A percentile compares a stretch with the other conserved stretches of the same genome.
Evolutionary conservation across 2,329 filamentous ascomycete species (phyloP).

Genomic region (Cephalotrichum gorgonifer): DNA sequence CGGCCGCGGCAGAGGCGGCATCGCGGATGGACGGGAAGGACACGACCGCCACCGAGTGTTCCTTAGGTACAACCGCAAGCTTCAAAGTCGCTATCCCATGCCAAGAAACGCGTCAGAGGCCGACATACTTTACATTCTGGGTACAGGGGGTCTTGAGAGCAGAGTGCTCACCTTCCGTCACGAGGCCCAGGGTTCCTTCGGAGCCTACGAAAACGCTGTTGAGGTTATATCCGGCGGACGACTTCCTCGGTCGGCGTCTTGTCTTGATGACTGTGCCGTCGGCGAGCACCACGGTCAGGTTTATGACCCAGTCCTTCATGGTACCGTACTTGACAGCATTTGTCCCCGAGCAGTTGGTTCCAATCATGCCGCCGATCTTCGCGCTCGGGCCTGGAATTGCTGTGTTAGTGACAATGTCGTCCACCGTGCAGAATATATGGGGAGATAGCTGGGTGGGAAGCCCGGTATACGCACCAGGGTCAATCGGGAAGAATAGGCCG

Average conservation of each 20-base stretch:
- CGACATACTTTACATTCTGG: background rate
- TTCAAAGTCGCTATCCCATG: constrained; percentile 57
- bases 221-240: constrained; percentile 74
- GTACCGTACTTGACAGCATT: constrained; percentile 75
- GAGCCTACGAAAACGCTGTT: constrained; percentile 72
- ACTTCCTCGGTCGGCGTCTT: constrained; percentile 65
- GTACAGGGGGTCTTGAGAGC: background rate
- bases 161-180: constrained; percentile 53
- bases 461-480: constrained; percentile 51
- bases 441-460: background rate
- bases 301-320: constrained; percentile 84
- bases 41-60: constrained; percentile 69
- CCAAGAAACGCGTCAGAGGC: background rate
- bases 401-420: background rate
- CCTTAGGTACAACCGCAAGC: constrained; percentile 64
- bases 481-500: constrained; percentile 83
- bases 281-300: constrained; percentile 69
- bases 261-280: constrained; percentile 76
- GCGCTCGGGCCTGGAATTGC: constrained; percentile 43
- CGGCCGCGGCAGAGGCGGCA: constrained; percentile 63
- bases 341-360: constrained; percentile 68
- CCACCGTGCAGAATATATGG: background rate
- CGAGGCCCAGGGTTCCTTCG: constrained; percentile 70
- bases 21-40: constrained; percentile 69
- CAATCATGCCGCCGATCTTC: constrained; percentile 75